Evolutionary conservation across 148 eudicot genomes (phyloP).

Genomic region (Chenopodium suecicum): DNA sequence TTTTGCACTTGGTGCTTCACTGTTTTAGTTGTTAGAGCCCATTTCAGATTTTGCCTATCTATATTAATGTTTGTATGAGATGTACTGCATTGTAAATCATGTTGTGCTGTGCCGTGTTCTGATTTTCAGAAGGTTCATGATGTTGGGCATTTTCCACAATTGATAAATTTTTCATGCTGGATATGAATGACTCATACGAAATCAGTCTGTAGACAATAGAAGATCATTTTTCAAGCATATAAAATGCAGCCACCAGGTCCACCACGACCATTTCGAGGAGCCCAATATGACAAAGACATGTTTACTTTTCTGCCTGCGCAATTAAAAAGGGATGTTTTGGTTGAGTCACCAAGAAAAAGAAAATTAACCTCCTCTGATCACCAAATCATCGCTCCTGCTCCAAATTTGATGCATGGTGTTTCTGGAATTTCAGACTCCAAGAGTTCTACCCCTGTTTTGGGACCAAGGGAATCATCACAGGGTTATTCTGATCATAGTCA

Average conservation of each 20-base stretch:
- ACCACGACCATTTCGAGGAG: conserved; percentile 26
- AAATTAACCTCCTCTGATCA: conserved; percentile 32
- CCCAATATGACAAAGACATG: conserved; percentile 34
- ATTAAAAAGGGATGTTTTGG: conserved; percentile 18
- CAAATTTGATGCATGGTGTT: conserved; percentile 23
- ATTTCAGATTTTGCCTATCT: neutral
- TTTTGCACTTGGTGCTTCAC: neutral
- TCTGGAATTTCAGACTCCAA: conserved; percentile 26
- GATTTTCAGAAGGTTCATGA: conserved; percentile 12
- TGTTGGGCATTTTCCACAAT: neutral
- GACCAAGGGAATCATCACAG: conserved; percentile 27
- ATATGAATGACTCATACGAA: neutral
- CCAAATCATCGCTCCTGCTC: conserved; percentile 14
- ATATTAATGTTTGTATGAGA: neutral
- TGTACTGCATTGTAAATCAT: conserved; percentile 11
- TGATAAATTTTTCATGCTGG: conserved; percentile 7
- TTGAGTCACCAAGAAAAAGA: conserved; percentile 41
- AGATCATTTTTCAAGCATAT: conserved; percentile 12
- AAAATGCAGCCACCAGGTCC: conserved; percentile 36
- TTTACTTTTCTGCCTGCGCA: conserved; percentile 30
- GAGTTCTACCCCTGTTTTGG: conserved; percentile 17
- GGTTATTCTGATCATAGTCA: conserved; percentile 29
- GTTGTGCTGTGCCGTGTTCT: conserved; percentile 19
- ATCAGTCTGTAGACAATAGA: neutral
- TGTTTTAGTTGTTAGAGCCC: neutral